Percentiles rank a stretch among this genome's conserved stretches.
These are phyloP conservation scores for Zalaria obscura DNA, from an alignment of 2,329 filamentous ascomycete species.

Conservation along the genomic window DNA sequence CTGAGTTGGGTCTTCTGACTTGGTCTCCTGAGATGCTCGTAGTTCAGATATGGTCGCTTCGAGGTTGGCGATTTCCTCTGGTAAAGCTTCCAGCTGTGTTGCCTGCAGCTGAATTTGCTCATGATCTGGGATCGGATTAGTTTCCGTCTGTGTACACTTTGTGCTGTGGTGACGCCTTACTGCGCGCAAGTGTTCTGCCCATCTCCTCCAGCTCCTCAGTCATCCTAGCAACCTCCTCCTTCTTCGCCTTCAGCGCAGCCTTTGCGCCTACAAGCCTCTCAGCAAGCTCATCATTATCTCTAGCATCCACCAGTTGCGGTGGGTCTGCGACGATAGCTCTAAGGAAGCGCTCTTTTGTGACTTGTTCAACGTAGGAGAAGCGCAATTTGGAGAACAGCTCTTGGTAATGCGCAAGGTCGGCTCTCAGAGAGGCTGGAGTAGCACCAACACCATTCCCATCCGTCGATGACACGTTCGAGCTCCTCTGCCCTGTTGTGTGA, in stretches of 20 bases:
- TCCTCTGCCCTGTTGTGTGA: slow-evolving; percentile 19
- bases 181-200: slow-evolving; percentile 1
- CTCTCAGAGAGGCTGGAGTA: slow-evolving; percentile 63
- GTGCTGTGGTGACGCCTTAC: background rate
- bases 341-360: slow-evolving; percentile 96
- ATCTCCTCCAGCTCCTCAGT: slow-evolving; percentile 2
- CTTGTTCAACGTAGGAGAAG: slow-evolving; percentile 95
- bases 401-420: slow-evolving; percentile 80
- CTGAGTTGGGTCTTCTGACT: slow-evolving; percentile 24
- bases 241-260: slow-evolving; percentile 61
- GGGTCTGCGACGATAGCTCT: slow-evolving; percentile 84
- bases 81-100: slow-evolving; percentile 35
- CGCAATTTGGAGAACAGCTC: slow-evolving; percentile 92
- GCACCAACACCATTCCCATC: slow-evolving; percentile 48
- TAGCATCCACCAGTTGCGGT: slow-evolving; percentile 66
- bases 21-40: slow-evolving; percentile 20
- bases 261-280: slow-evolving; percentile 57
- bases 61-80: slow-evolving; percentile 36
- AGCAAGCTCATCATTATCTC: slow-evolving; percentile 71
- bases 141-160: background rate
- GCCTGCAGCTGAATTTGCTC: slow-evolving; percentile 39
- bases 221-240: slow-evolving; percentile 45
- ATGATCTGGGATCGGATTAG: slow-evolving; percentile 27
- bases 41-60: slow-evolving; percentile 35
- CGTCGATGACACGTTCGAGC: slow-evolving; percentile 45